Percentiles rank a stretch among this genome's conserved stretches.
These are phyloP conservation scores for Claviceps sp. DNA, from an alignment of 2,329 filamentous ascomycete species.

Conservation along the genomic window DNA sequence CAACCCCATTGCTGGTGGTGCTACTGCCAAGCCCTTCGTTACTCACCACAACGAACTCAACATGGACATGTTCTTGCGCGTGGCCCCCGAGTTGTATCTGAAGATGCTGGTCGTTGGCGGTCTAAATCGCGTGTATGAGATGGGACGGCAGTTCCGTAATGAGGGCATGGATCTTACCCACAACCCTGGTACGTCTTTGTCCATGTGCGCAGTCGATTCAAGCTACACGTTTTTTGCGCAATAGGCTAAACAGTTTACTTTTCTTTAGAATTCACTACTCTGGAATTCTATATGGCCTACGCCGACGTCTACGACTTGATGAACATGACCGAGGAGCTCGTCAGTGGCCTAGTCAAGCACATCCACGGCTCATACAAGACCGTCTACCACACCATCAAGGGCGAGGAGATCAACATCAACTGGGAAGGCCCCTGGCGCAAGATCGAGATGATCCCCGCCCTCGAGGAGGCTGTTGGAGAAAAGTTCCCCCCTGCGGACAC, in stretches of 20 bases:
- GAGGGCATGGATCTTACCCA: constrained; percentile 65
- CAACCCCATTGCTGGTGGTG: constrained; percentile 88
- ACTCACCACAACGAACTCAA: constrained; percentile 94
- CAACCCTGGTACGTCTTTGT: constrained; percentile 44
- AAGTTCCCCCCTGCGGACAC: constrained; percentile 86
- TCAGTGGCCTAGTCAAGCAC: constrained; percentile 78
- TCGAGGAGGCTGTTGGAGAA: constrained; percentile 81
- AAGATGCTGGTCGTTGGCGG: constrained; percentile 95
- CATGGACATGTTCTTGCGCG: constrained; percentile 88
- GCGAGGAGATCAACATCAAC: constrained; percentile 82
- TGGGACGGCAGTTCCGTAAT: constrained; percentile 92
- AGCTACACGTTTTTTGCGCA: not conserved
- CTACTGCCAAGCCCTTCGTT: constrained; percentile 83
- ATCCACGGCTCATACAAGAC: constrained; percentile 78
- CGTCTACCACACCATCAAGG: constrained; percentile 72
- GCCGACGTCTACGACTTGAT: constrained; percentile 77
- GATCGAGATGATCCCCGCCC: constrained; percentile 77
- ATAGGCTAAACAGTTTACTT: not conserved
- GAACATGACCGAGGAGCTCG: constrained; percentile 79
- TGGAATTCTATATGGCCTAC: constrained; percentile 95
- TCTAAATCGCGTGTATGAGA: constrained; percentile 86
- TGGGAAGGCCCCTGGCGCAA: constrained; percentile 91
- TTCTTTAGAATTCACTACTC: constrained; percentile 77
- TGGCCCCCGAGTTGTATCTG: constrained; percentile 90
- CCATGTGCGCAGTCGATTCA: no score